Percentiles rank a stretch among this genome's conserved stretches.
These are phyloP conservation scores for Lathyrus oleraceus DNA, from an alignment of 306 rosid species.

Conservation along the genomic window DNA sequence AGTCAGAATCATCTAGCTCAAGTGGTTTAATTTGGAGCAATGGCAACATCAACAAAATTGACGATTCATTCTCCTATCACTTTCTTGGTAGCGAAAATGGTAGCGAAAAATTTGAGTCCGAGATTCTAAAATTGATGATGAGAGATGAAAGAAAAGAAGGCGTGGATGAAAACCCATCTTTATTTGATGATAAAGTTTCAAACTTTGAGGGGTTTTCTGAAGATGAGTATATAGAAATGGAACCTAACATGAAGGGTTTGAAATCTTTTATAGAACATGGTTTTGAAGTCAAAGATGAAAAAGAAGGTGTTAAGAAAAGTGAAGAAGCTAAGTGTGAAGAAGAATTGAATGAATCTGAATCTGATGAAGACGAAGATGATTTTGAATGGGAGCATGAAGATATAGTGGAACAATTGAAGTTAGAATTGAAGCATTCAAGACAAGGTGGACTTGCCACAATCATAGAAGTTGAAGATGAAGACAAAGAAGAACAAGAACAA, in stretches of 20 bases:
- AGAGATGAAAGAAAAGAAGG: slow-evolving; percentile 20
- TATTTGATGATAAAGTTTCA: slow-evolving; percentile 28
- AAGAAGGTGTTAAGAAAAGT: slow-evolving; percentile 28
- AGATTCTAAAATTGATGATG: slow-evolving; percentile 29
- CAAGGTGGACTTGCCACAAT: slow-evolving; percentile 80
- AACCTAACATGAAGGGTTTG: slow-evolving; percentile 35
- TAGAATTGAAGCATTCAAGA: slow-evolving; percentile 68
- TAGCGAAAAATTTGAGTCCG: slow-evolving; percentile 37
- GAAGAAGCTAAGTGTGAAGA: slow-evolving; percentile 39
- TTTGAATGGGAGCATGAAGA: slow-evolving; percentile 70
- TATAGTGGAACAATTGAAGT: slow-evolving; percentile 66
- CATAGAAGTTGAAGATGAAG: slow-evolving; percentile 62
- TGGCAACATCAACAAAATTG: slow-evolving; percentile 22
- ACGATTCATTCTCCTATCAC: slow-evolving; percentile 40
- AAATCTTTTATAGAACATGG: neutral
- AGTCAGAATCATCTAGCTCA: slow-evolving; percentile 46
- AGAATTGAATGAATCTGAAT: slow-evolving; percentile 23
- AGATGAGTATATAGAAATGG: slow-evolving; percentile 52
- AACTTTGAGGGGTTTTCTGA: slow-evolving; percentile 31
- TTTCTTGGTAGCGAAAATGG: slow-evolving; percentile 38
- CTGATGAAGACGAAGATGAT: slow-evolving; percentile 47
- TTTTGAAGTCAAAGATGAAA: slow-evolving; percentile 24
- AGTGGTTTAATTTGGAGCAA: slow-evolving; percentile 38
- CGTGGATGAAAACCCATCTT: slow-evolving; percentile 28
- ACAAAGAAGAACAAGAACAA: slow-evolving; percentile 30